phyloP scores from a whole-genome alignment of 768 basidiomycete species.

The Cytidiella melzeri region DNA sequence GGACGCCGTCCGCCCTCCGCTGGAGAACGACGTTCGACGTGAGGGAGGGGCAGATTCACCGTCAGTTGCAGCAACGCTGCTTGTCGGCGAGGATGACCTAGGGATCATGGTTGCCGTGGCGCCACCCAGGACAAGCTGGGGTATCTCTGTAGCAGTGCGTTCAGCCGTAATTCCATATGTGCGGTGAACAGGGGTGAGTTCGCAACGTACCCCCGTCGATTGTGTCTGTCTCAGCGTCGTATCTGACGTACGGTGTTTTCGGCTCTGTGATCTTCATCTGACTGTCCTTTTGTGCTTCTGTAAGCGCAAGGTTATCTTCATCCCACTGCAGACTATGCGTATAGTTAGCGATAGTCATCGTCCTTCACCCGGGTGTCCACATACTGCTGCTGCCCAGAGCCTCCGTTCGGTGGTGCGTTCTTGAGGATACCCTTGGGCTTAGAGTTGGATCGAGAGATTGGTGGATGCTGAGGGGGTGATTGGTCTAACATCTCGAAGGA shows the following conservation, averaged over 20 bases:
- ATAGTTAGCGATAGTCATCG: slow-evolving; percentile 8
- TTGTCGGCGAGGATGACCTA: slow-evolving; percentile 42
- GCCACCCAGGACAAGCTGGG: slow-evolving; percentile 59
- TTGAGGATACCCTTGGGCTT: slow-evolving; percentile 89
- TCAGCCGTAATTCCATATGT: neutral
- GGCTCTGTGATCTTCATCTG: slow-evolving; percentile 99
- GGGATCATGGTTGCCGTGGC: slow-evolving; percentile 34
- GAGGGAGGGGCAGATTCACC: slow-evolving; percentile 65
- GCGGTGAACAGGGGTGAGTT: neutral
- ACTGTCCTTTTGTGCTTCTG: slow-evolving; percentile 92
- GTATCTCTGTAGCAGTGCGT: slow-evolving; percentile 57
- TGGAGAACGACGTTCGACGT: slow-evolving; percentile 69
- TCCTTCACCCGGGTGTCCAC: neutral
- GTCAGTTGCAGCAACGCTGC: slow-evolving; percentile 37
- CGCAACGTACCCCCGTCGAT: slow-evolving; percentile 67
- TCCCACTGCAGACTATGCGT: slow-evolving; percentile 84
- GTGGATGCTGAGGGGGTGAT: slow-evolving; percentile 33
- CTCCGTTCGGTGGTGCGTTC: slow-evolving; percentile 56
- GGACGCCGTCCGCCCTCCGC: slow-evolving; percentile 45
- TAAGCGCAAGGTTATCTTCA: slow-evolving; percentile 87
- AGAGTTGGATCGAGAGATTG: slow-evolving; percentile 45
- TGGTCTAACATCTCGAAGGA: slow-evolving; percentile 9
- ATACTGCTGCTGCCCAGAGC: slow-evolving; percentile 42
- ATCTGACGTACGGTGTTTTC: slow-evolving; percentile 93
- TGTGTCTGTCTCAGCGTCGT: slow-evolving; percentile 80